These are phyloP conservation scores for Astragalus glycyphyllos DNA, from an alignment of 306 rosid species.

Conservation along the genomic window DNA sequence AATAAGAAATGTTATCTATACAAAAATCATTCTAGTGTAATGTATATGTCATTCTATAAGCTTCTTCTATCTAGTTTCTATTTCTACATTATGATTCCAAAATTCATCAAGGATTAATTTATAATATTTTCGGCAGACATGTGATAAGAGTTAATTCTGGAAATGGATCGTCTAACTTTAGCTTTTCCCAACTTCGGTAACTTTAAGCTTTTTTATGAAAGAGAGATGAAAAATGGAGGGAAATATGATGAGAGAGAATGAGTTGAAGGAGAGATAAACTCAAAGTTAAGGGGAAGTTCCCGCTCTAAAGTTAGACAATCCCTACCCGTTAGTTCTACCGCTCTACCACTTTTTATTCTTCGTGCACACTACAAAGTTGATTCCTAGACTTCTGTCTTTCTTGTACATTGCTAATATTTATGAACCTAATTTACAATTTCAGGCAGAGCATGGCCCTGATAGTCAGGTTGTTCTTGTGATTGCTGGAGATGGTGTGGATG, in stretches of 20 bases:
- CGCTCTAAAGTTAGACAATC: too few species aligned
- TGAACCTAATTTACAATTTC: conserved; percentile 45
- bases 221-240: too few species aligned
- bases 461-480: conserved; percentile 99
- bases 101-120: not conserved
- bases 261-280: too few species aligned
- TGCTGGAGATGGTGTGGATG: conserved; percentile 82
- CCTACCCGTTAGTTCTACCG: too few species aligned
- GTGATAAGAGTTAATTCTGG: not conserved
- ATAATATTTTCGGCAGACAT: not conserved
- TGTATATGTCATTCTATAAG: conserved; percentile 12
- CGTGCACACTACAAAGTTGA: not conserved
- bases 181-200: too few species aligned
- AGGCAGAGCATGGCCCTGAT: conserved; percentile 99
- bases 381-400: not conserved
- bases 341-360: not conserved
- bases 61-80: conserved; percentile 28
- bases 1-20: conserved; percentile 16
- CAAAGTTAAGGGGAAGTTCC: too few species aligned
- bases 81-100: conserved; percentile 27
- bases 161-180: too few species aligned
- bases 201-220: too few species aligned
- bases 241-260: too few species aligned
- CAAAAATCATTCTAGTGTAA: not conserved
- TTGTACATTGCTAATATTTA: conserved; percentile 33